Evolutionary conservation across 805 yeast genomes (phyloP).

Genomic region (Starmerella kuoi): DNA sequence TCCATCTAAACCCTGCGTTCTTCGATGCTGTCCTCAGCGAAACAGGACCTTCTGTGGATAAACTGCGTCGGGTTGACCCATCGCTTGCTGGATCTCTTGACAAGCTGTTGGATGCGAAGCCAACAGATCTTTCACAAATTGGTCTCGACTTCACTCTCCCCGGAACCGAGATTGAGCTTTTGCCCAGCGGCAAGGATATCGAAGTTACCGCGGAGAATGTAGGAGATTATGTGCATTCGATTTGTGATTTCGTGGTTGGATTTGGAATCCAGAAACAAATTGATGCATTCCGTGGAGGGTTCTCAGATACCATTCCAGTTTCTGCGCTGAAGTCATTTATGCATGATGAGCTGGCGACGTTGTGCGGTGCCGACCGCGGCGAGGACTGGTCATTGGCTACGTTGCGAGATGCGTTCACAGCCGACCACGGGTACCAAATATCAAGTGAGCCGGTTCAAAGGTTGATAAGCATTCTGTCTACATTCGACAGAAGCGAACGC

Average conservation of each 20-base stretch:
- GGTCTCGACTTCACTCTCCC: constrained; percentile 62
- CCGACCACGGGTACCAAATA: constrained; percentile 79
- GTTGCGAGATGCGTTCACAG: constrained; percentile 47
- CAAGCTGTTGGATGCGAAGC: constrained; percentile 25
- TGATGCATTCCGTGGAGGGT: constrained; percentile 62
- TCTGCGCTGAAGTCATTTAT: constrained; percentile 58
- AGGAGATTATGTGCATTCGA: constrained; percentile 42
- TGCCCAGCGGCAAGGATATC: constrained; percentile 42
- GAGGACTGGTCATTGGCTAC: constrained; percentile 71
- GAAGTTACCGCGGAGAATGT: constrained; percentile 43
- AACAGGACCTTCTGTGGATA: constrained; percentile 6
- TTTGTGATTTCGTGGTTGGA: constrained; percentile 48
- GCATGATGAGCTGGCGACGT: constrained; percentile 54
- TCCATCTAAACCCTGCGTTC: constrained; percentile 59
- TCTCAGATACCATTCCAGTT: constrained; percentile 71
- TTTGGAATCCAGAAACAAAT: constrained; percentile 56
- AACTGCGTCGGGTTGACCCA: constrained; percentile 17
- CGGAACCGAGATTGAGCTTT: constrained; percentile 52
- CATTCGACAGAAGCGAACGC: constrained; percentile 43
- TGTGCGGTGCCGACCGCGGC: constrained; percentile 44
- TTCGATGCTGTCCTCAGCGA: constrained; percentile 42
- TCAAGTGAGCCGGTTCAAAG: constrained; percentile 53
- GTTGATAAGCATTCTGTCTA: constrained; percentile 49
- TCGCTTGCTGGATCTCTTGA: constrained; percentile 17
- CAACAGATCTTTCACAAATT: constrained; percentile 41